phyloP scores from a whole-genome alignment of 441 rosid genomes.

The Populus hybrid region DNA sequence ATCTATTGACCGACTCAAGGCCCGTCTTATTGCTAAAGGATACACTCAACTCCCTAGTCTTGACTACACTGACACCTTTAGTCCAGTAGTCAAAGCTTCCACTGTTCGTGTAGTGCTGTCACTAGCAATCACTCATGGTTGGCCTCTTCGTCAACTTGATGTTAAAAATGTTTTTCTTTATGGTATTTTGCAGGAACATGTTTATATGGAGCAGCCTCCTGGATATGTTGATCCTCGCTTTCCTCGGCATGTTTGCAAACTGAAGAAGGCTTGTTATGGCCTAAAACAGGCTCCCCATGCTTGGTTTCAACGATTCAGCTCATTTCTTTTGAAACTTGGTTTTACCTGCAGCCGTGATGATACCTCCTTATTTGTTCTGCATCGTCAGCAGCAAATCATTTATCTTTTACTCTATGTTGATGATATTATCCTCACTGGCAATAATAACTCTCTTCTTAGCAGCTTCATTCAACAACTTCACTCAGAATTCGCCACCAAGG shows the following conservation, averaged over 20 bases:
- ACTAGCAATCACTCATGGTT: too few species aligned
- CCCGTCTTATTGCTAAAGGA: too few species aligned
- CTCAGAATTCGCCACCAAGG: too few species aligned
- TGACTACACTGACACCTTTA: too few species aligned
- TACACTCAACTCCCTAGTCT: too few species aligned
- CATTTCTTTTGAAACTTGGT: background rate
- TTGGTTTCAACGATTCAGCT: background rate
- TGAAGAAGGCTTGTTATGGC: background rate
- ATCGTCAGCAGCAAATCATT: background rate
- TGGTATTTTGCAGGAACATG: background rate
- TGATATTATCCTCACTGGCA: too few species aligned
- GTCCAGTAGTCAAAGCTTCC: background rate
- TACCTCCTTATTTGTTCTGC: background rate
- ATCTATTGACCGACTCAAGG: too few species aligned
- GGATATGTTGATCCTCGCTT: background rate
- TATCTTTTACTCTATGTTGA: too few species aligned
- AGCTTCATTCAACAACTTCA: too few species aligned
- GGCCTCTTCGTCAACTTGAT: too few species aligned
- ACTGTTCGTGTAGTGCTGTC: background rate
- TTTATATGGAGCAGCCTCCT: background rate
- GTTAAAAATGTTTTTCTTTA: background rate
- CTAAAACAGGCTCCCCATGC: slow-evolving; percentile 1
- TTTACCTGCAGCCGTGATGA: background rate
- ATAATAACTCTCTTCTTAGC: too few species aligned
- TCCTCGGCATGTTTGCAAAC: background rate